Conservation (phyloP, 306 rosid species). For the Pyrus bretschneideri region DNA sequence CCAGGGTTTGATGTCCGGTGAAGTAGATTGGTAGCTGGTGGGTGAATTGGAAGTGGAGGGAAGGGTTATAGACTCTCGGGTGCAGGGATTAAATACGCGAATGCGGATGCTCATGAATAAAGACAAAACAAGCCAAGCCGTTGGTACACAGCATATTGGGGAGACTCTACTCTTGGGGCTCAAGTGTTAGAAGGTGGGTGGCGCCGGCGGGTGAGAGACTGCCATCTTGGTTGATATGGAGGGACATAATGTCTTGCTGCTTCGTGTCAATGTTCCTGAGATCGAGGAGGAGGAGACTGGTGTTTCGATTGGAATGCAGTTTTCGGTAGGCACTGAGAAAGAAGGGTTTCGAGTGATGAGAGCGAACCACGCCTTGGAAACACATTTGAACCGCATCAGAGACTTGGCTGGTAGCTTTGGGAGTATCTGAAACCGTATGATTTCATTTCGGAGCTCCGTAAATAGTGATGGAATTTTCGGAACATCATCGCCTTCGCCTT, state of each 20-base stretch:
- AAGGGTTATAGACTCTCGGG: background rate
- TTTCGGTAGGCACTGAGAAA: background rate
- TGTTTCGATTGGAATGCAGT: background rate
- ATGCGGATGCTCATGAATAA: background rate
- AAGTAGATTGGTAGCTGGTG: background rate
- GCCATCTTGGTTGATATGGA: background rate
- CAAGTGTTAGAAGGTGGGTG: background rate
- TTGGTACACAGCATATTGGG: background rate
- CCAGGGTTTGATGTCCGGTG: background rate
- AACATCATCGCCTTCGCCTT: background rate
- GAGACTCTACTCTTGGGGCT: background rate
- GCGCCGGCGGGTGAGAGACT: background rate
- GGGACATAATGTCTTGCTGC: background rate
- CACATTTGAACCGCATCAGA: background rate
- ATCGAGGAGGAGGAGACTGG: background rate
- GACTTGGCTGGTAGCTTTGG: slow-evolving; percentile 2
- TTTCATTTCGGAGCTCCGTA: background rate
- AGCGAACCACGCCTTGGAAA: background rate
- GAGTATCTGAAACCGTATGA: background rate
- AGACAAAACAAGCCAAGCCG: background rate
- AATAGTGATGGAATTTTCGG: background rate
- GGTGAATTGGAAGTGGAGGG: background rate
- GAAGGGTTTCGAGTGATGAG: background rate
- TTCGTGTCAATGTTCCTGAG: background rate
- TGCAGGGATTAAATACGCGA: background rate